A percentile compares a stretch with the other conserved stretches of the same genome.
These are phyloP conservation scores for Cryptosporidium andersoni DNA, from an alignment of 169 alveolate species.

Conservation along the genomic window DNA sequence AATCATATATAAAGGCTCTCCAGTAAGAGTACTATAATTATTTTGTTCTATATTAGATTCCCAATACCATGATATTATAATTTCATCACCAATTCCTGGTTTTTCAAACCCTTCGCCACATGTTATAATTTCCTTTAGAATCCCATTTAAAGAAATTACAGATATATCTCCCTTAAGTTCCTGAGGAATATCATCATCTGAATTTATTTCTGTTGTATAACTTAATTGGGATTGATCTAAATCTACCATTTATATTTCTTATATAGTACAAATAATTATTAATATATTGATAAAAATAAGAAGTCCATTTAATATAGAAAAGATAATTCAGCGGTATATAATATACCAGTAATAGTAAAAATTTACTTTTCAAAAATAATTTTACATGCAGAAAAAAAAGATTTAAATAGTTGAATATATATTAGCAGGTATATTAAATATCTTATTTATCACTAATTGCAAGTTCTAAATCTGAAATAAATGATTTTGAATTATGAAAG, in stretches of 20 bases:
- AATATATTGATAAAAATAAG: neutral
- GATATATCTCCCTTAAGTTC: slow-evolving; percentile 48
- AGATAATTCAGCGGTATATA: neutral
- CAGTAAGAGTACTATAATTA: neutral
- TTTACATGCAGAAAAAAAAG: too few species aligned
- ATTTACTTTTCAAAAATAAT: neutral
- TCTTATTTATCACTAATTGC: slow-evolving; percentile 37
- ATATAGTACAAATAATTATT: neutral
- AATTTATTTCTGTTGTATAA: slow-evolving; percentile 31
- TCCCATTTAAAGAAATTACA: slow-evolving; percentile 29
- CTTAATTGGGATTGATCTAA: slow-evolving; percentile 28
- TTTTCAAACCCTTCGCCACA: slow-evolving; percentile 55
- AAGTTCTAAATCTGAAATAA: slow-evolving; percentile 72
- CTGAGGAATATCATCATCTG: slow-evolving; percentile 52
- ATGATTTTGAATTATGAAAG: slow-evolving; percentile 82
- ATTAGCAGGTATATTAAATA: neutral
- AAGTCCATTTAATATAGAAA: neutral
- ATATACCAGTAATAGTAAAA: neutral
- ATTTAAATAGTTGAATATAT: too few species aligned
- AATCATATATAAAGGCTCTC: slow-evolving; percentile 7
- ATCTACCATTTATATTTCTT: slow-evolving; percentile 1
- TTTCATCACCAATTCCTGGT: slow-evolving; percentile 65
- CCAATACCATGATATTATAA: slow-evolving; percentile 10
- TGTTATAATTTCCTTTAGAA: slow-evolving; percentile 31
- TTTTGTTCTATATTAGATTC: neutral